Evolutionary conservation across 2,329 filamentous ascomycete genomes (phyloP).

Genomic region (Verticillium isaacii): DNA sequence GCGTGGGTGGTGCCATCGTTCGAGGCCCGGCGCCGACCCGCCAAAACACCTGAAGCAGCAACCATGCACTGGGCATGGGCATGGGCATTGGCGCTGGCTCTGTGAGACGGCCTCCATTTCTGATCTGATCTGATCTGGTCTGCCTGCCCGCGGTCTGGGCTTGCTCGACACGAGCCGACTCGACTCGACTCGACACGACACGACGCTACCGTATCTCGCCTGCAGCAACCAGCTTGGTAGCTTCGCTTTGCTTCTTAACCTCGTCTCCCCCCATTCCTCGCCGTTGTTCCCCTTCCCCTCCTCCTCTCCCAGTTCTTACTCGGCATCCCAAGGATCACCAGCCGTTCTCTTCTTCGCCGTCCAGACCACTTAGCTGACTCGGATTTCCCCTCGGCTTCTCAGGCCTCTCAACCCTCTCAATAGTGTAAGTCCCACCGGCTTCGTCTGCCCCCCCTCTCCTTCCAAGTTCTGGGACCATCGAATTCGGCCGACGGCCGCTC

Average conservation of each 20-base stretch:
- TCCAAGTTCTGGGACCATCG: not conserved
- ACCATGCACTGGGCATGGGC: not conserved
- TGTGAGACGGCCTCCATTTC: not conserved
- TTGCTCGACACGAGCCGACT: not conserved
- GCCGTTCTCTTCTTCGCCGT: not conserved
- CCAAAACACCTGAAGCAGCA: not conserved
- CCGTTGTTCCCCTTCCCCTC: conserved; percentile 8
- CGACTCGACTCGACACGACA: not conserved
- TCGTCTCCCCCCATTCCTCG: conserved; percentile 1
- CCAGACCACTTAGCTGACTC: not conserved
- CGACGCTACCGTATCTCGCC: not conserved
- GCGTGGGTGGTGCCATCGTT: not conserved
- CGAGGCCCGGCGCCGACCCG: not conserved
- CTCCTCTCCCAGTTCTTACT: conserved; percentile 2
- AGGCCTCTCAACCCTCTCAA: not conserved
- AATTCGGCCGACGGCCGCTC: not conserved
- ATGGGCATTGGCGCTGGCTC: too few relatives aligned
- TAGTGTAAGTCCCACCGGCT: not conserved
- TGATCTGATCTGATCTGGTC: not conserved
- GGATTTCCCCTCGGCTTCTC: not conserved
- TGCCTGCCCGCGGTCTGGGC: not conserved
- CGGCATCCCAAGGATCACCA: not conserved
- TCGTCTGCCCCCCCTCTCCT: not conserved
- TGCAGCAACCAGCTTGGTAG: not conserved
- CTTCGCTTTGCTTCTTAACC: not conserved